Evolutionary conservation across 2,329 filamentous ascomycete genomes (phyloP), one percentile per base, ranked within the genome.

Genomic region (Phialophora chinensis): DNA sequence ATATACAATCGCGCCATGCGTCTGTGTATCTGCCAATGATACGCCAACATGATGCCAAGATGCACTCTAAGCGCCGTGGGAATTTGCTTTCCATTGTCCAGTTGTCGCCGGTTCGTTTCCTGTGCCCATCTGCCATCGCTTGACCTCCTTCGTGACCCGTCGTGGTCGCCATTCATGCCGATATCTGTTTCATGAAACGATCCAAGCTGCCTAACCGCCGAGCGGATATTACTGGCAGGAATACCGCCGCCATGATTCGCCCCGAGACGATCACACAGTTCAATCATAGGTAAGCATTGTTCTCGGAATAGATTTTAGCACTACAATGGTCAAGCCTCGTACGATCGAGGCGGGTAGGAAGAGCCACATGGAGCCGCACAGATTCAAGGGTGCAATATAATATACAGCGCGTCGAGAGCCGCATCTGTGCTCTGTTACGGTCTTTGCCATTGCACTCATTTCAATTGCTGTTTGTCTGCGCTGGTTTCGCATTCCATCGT

Each of bases 131-230:
- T 7, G 11, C 17, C 50, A 6, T 25, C 25, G 27, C 53, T 35
- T 17, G 14, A 55, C 53, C 53, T 55, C 53, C 14, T 31, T 33
- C 14, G 27, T 63, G 55, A n/a, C 35, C 33, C 8, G 20, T 29
- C 35, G 23, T 47, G 11, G 56, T 31, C 14, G 25, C 38, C 42
- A 31, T 47, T n/a, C 31, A 10, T 53, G 31, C 27, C 14, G 38
- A 14, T 52, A 4, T 44, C 20, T 27, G 59, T 61, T 61, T 52
- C 47, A 53, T 61, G 49, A 50, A 61, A 38, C 59, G 20, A 29
- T 35, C 29, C 23, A 60, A 62, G 60, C 60, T 50, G 31, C 47
- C n/a, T 62, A 62, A 62, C 50, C 60, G 60, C 60, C 50, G 12
- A 49, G 10, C 17, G 44, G 33, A 42, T 49, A 56, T 49, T 44